phyloP scores from a whole-genome alignment of 2,329 filamentous ascomycete genomes.

The Huntiella omanensis region DNA sequence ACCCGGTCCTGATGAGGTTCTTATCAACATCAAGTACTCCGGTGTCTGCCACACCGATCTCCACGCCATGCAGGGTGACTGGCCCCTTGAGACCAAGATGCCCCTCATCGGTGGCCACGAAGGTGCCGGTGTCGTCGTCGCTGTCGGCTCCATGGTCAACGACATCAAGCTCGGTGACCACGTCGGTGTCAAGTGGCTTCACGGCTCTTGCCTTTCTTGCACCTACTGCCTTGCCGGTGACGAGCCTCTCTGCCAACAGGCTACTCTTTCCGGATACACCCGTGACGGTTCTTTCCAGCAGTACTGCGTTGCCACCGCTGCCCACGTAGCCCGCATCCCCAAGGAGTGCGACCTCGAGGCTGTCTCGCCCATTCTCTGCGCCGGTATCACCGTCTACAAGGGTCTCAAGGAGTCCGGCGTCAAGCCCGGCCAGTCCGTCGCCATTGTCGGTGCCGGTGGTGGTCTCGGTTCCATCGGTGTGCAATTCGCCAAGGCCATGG shows the following conservation, averaged over 20 bases:
- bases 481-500: conserved; percentile 87
- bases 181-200: conserved; percentile 85
- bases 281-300: conserved; percentile 89
- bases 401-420: conserved; percentile 70
- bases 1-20: conserved; percentile 75
- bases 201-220: conserved; percentile 69
- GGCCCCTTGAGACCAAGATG: conserved; percentile 67
- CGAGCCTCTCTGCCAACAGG: conserved; percentile 63
- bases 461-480: conserved; percentile 62
- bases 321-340: conserved; percentile 66
- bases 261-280: conserved; percentile 71
- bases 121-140: conserved; percentile 68
- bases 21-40: conserved; percentile 78
- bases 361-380: conserved; percentile 64
- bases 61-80: conserved; percentile 69
- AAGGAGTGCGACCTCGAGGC: conserved; percentile 59
- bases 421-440: conserved; percentile 56
- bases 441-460: conserved; percentile 72
- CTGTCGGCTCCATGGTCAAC: conserved; percentile 54
- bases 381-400: conserved; percentile 78
- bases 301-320: conserved; percentile 73
- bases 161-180: conserved; percentile 69
- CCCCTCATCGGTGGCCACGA: conserved; percentile 70
- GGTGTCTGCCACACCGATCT: conserved; percentile 82
- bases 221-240: conserved; percentile 65